Evolutionary conservation across 2,329 filamentous ascomycete species (phyloP), one percentile per base, ranked within the genome.

Genomic region (Pseudogymnoascus verrucosus): DNA sequence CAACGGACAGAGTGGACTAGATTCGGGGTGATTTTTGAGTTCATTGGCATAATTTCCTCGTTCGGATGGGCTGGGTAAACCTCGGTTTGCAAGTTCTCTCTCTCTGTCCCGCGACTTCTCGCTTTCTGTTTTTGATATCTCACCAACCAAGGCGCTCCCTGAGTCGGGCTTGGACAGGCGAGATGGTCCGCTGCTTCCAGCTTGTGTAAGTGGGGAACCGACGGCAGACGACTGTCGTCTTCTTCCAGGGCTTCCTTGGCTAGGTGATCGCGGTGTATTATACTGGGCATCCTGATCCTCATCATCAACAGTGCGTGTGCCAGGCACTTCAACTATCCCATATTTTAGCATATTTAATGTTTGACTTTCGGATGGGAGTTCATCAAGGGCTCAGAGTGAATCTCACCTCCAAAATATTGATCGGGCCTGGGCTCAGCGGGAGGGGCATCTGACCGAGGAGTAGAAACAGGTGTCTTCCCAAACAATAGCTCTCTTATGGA

Each of bases 1-100:
- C 14, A 77, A 69, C 5, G 78, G 78, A 68, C 78, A 80, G 2
- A 80, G 65, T 6, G 77, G 77, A 62, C 75, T 78, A 5, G 64
- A 73, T 1, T 76, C 76, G 5, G 79, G 64, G 67, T 80, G 78
- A 66, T 80, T 78, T 1, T 78, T 77, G 1, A 76, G 65, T 14
- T 76, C 69, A 68, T 77, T 73, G 60, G 77, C 76, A 44, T 78
- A 71, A 21, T 10, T 60, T 28, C 12, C 74, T 37, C 37, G 34
- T 4, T 40, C 36, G 26, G 10, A 44, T 62, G 6, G 39, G 28
- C n/a, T 31, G 37, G 19, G 16, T 59, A 14, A 16, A 34, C n/a
- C 39, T 21, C 6, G 63, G 54, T 44, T 61, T 63, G 6, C 63
- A 62, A 2, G 51, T 65, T 5, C 21, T 26, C 19, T 19, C 44